These are phyloP conservation scores for Nymphaea thermarum DNA, from an alignment of 164 flowering plant genomes.

Conservation along the genomic window DNA sequence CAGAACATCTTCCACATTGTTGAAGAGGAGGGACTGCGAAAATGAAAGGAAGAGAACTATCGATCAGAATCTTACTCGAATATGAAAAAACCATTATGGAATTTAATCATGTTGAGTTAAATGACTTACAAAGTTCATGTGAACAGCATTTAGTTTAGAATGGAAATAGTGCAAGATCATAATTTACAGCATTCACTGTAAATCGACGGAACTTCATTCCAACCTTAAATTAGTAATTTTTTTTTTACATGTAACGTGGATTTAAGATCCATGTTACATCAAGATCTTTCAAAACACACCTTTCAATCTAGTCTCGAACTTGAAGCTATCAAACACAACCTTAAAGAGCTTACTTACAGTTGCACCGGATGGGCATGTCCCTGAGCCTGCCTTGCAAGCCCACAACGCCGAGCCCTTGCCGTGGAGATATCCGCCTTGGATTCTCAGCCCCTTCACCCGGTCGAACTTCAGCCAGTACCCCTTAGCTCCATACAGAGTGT, in stretches of 20 bases:
- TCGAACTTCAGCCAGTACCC: background rate
- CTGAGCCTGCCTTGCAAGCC: background rate
- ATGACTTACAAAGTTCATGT: background rate
- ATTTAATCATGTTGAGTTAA: background rate
- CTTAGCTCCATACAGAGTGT: background rate
- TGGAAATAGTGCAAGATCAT: too few relatives aligned
- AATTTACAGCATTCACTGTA: too few relatives aligned
- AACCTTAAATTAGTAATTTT: too few relatives aligned
- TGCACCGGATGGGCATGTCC: background rate
- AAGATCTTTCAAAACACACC: too few relatives aligned
- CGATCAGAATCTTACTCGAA: background rate
- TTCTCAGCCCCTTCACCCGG: background rate
- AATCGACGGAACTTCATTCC: too few relatives aligned
- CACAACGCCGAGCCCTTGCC: background rate
- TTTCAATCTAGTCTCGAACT: too few relatives aligned
- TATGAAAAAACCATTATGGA: background rate
- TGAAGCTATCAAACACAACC: too few relatives aligned
- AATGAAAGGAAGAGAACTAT: background rate
- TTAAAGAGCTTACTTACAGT: background rate
- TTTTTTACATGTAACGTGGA: too few relatives aligned
- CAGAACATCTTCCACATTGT: slow-evolving; percentile 5
- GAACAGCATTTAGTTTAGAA: background rate
- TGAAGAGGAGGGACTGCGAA: slow-evolving; percentile 15
- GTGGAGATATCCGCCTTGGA: background rate
- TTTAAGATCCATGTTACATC: background rate